These are phyloP conservation scores for Detonula confervacea DNA, from an alignment of 352 stramenopile species.

Conservation along the genomic window DNA sequence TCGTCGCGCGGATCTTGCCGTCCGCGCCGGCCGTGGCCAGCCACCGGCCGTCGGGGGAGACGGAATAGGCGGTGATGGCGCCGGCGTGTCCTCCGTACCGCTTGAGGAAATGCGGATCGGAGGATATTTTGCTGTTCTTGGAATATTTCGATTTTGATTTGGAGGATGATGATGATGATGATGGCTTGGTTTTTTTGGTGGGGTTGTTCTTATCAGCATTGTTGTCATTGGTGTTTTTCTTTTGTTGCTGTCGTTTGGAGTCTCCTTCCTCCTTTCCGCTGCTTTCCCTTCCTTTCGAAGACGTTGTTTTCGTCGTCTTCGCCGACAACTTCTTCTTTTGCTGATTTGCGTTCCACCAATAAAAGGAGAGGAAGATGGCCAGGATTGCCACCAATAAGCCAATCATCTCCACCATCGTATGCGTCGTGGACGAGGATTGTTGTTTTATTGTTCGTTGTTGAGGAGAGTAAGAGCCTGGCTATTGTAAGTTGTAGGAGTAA, in stretches of 20 bases:
- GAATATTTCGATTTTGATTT: no score
- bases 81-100: slow-evolving; percentile 18
- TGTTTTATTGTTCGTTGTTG: no score
- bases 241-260: background rate
- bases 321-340: background rate
- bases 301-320: background rate
- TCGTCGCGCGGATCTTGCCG: slow-evolving; percentile 3
- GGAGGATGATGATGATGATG: no score
- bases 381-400: background rate
- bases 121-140: background rate
- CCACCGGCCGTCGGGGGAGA: slow-evolving; percentile 14
- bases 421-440: background rate
- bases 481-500: no score
- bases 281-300: background rate
- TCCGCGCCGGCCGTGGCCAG: slow-evolving; percentile 11
- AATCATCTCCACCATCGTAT: background rate
- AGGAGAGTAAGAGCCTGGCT: no score
- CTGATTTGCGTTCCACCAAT: background rate
- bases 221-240: background rate
- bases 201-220: background rate
- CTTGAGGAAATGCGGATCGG: slow-evolving; percentile 1
- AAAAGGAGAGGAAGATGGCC: background rate
- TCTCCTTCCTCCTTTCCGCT: background rate
- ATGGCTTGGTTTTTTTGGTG: background rate
- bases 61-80: background rate